Percentiles rank a stretch among this genome's conserved stretches.
These are phyloP conservation scores for Camillea tinctor DNA, from an alignment of 2,329 filamentous ascomycete species.

Conservation along the genomic window DNA sequence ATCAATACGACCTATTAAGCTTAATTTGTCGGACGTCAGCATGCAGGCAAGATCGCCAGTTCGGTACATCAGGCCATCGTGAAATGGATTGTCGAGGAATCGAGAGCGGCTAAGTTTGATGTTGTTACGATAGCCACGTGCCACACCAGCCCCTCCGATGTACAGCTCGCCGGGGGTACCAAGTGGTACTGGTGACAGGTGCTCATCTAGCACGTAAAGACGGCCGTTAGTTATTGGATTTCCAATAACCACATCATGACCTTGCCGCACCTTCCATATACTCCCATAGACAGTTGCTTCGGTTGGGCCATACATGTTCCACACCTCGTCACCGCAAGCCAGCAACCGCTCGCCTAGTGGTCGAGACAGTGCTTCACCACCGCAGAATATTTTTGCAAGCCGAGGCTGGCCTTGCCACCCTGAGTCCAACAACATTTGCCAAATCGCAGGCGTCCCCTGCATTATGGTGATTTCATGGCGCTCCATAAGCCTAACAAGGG, in stretches of 20 bases:
- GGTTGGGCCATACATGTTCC: slow-evolving; percentile 31
- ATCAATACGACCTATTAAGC: slow-evolving; percentile 26
- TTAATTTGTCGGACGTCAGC: slow-evolving; percentile 14
- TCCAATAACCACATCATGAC: slow-evolving; percentile 25
- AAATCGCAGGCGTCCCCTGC: slow-evolving; percentile 38
- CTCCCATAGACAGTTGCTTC: slow-evolving; percentile 29
- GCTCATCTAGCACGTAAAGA: slow-evolving; percentile 40
- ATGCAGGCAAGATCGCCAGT: slow-evolving; percentile 27
- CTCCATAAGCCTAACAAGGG: slow-evolving; percentile 33
- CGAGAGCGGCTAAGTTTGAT: slow-evolving; percentile 14
- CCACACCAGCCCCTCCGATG: slow-evolving; percentile 32
- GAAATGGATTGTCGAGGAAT: slow-evolving; percentile 26
- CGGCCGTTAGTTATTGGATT: slow-evolving; percentile 33
- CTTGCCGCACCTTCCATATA: slow-evolving; percentile 24
- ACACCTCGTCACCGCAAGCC: slow-evolving; percentile 26
- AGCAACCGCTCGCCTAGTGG: slow-evolving; percentile 32
- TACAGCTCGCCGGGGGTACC: slow-evolving; percentile 36
- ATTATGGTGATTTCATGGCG: slow-evolving; percentile 35
- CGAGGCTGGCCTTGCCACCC: slow-evolving; percentile 22
- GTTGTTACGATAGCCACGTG: slow-evolving; percentile 33
- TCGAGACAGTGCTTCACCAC: slow-evolving; percentile 27
- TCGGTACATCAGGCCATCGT: slow-evolving; percentile 24
- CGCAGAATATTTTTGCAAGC: slow-evolving; percentile 26
- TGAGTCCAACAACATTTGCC: slow-evolving; percentile 27
- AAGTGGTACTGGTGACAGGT: slow-evolving; percentile 36